These are phyloP conservation scores for Sporothrix globosa DNA, from an alignment of 2,329 filamentous ascomycete species.

Conservation along the genomic window DNA sequence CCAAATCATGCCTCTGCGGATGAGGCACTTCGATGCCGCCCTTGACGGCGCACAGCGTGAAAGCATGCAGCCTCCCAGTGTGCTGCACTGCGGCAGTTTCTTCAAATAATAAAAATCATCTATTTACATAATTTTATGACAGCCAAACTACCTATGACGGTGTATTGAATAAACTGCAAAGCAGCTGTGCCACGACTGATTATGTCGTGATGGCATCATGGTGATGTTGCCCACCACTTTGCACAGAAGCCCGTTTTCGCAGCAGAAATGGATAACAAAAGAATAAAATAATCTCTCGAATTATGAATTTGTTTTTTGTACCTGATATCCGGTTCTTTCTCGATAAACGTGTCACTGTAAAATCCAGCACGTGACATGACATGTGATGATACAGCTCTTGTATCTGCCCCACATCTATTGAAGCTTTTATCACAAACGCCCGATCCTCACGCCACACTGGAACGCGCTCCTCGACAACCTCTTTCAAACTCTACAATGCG, in stretches of 20 bases:
- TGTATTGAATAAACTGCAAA: not conserved
- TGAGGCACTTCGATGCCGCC: conserved; percentile 25
- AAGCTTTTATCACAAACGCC: conserved; percentile 24
- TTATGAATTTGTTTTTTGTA: not conserved
- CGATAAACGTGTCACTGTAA: not conserved
- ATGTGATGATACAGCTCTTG: conserved; percentile 20
- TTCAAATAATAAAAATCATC: not conserved
- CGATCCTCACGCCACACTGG: conserved; percentile 30
- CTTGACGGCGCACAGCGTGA: not conserved
- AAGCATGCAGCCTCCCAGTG: not conserved
- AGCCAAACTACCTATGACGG: no score
- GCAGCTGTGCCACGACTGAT: not conserved
- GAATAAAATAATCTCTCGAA: not conserved
- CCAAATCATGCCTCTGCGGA: conserved; percentile 26
- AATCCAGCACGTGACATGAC: conserved; percentile 7
- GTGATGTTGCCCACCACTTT: not conserved
- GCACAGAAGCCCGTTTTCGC: not conserved
- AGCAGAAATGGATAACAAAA: not conserved
- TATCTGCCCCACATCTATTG: conserved; percentile 7
- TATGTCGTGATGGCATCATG: not conserved
- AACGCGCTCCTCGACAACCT: not conserved
- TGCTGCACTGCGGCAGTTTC: not conserved
- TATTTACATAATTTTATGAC: not conserved
- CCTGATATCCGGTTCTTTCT: not conserved
- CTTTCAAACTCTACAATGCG: conserved; percentile 26